These are phyloP conservation scores for Cunninghamia lanceolata DNA, from an alignment of 75 land plant species.

Conservation along the genomic window DNA sequence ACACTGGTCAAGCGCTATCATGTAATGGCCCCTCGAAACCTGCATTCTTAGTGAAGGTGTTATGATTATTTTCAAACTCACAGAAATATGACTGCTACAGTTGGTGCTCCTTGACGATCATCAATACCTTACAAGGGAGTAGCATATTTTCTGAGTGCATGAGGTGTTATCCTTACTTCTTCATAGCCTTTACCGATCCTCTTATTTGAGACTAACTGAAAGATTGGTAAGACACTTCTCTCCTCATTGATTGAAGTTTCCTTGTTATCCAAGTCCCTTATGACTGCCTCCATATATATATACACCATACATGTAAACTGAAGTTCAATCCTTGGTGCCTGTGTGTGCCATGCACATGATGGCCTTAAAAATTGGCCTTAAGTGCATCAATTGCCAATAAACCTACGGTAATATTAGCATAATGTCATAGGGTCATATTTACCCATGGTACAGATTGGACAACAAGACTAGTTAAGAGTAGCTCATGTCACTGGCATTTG, in stretches of 20 bases:
- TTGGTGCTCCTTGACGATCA: not conserved
- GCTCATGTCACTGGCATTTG: not conserved
- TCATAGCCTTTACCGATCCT: not conserved
- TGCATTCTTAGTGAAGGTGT: not conserved
- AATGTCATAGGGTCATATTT: not conserved
- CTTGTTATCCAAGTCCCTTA: not conserved
- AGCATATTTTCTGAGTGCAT: not conserved
- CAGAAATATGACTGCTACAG: not conserved
- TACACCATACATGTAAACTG: too few species aligned
- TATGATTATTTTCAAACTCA: not conserved
- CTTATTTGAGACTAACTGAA: not conserved
- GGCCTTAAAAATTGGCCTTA: not conserved
- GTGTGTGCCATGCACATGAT: not conserved
- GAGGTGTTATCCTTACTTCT: not conserved
- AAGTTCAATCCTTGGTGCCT: not conserved
- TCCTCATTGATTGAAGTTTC: not conserved
- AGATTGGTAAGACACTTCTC: not conserved
- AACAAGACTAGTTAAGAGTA: not conserved
- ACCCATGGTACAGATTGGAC: not conserved
- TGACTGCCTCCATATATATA: too few species aligned
- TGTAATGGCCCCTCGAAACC: not conserved
- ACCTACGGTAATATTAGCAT: not conserved
- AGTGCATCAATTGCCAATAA: too few species aligned
- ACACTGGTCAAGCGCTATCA: not conserved
- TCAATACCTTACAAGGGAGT: not conserved